Evolutionary conservation across 495 filamentous ascomycete genomes (phyloP).

Genomic region (Lophiostoma macrostomum): DNA sequence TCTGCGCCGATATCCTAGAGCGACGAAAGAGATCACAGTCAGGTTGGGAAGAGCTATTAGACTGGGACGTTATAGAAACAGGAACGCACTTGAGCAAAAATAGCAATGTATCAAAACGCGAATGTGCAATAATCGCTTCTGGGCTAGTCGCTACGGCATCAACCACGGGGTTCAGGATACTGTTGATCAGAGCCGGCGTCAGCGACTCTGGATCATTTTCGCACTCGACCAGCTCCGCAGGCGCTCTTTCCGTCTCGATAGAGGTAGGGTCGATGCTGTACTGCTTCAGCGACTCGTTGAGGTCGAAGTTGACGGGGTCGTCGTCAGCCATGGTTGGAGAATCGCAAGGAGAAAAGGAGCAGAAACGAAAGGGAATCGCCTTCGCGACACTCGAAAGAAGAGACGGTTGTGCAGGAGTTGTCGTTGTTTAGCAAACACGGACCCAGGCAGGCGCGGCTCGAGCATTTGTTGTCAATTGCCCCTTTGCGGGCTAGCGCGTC

Average conservation of each 20-base stretch:
- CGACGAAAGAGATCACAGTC: constrained; percentile 65
- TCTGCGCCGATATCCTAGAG: constrained; percentile 74
- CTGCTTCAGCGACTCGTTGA: constrained; percentile 91
- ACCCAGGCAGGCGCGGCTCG: too few relatives aligned
- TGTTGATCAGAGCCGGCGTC: constrained; percentile 71
- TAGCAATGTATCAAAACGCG: constrained; percentile 86
- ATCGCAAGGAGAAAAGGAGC: constrained; percentile 39
- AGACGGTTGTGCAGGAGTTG: neutral
- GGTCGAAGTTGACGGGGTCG: constrained; percentile 71
- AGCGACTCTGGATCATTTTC: constrained; percentile 87
- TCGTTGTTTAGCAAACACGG: too few relatives aligned
- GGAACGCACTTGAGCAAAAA: constrained; percentile 93
- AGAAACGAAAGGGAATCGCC: constrained; percentile 9
- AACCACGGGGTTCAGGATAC: constrained; percentile 84
- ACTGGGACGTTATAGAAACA: constrained; percentile 55
- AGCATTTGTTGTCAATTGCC: too few relatives aligned
- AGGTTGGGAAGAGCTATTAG: constrained; percentile 46
- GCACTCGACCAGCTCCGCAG: constrained; percentile 79
- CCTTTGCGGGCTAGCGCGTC: too few relatives aligned
- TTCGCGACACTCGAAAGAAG: too few relatives aligned
- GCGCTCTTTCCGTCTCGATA: constrained; percentile 83
- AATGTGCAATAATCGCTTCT: constrained; percentile 74
- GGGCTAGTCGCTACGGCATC: constrained; percentile 90
- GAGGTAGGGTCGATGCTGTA: constrained; percentile 88
- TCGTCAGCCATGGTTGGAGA: constrained; percentile 70